These are phyloP conservation scores for Rhytidhysteron rufulum DNA, from an alignment of 2,329 filamentous ascomycete genomes.

Conservation along the genomic window DNA sequence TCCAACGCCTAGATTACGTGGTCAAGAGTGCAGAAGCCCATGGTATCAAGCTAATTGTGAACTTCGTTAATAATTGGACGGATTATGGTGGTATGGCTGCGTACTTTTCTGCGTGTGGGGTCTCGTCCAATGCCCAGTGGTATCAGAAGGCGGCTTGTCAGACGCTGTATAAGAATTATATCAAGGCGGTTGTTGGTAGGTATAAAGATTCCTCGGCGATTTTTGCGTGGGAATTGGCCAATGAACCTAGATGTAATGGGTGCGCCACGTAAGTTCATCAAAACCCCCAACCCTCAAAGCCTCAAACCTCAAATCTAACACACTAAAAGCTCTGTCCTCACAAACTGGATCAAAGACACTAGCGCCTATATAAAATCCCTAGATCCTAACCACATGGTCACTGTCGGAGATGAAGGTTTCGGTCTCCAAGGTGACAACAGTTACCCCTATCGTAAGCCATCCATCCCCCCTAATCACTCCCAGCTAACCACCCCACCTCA, in stretches of 20 bases:
- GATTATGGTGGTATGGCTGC: slow-evolving; percentile 64
- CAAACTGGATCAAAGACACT: slow-evolving; percentile 56
- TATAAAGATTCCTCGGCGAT: slow-evolving; percentile 58
- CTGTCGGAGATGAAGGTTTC: slow-evolving; percentile 62
- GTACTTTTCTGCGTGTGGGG: slow-evolving; percentile 55
- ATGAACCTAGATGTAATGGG: slow-evolving; percentile 61
- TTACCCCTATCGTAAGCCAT: slow-evolving; percentile 53
- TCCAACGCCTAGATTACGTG: slow-evolving; percentile 63
- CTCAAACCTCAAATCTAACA: neutral
- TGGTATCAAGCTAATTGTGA: slow-evolving; percentile 61
- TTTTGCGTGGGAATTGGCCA: slow-evolving; percentile 65
- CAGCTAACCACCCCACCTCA: too few relatives aligned
- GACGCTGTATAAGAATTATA: slow-evolving; percentile 59
- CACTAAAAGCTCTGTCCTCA: slow-evolving; percentile 44
- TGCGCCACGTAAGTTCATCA: slow-evolving; percentile 43
- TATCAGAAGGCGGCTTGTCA: slow-evolving; percentile 50
- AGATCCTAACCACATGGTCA: slow-evolving; percentile 59
- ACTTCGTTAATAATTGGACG: slow-evolving; percentile 66
- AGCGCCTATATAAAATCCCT: slow-evolving; percentile 62
- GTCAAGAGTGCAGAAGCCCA: slow-evolving; percentile 57
- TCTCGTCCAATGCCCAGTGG: slow-evolving; percentile 49
- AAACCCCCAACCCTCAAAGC: neutral
- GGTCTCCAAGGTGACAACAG: slow-evolving; percentile 39
- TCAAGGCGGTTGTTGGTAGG: slow-evolving; percentile 55
- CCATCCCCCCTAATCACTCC: too few relatives aligned